Percentiles rank a stretch among this genome's conserved stretches.
Evolutionary conservation across 2,329 filamentous ascomycete species (phyloP).

Genomic region (Xylariomycetidae sp.): DNA sequence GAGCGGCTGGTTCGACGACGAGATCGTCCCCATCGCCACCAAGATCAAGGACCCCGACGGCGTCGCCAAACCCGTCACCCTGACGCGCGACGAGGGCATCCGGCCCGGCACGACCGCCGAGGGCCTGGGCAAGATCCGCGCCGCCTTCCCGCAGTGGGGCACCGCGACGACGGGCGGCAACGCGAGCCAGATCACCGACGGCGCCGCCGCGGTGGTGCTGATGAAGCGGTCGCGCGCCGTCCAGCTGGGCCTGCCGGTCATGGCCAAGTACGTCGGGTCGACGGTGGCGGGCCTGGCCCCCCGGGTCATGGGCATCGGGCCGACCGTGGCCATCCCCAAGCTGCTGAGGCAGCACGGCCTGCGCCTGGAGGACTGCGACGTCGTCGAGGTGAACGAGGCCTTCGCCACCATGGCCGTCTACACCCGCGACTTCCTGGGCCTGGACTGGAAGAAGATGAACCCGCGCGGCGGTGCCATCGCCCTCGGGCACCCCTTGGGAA

Average conservation of each 20-base stretch:
- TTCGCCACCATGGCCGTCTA: slow-evolving; percentile 98
- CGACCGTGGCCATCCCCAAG: slow-evolving; percentile 70
- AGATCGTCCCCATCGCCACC: slow-evolving; percentile 84
- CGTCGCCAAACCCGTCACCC: slow-evolving; percentile 60
- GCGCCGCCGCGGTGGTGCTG: slow-evolving; percentile 78
- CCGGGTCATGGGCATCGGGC: slow-evolving; percentile 93
- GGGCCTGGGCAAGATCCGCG: slow-evolving; percentile 73
- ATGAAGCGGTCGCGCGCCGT: slow-evolving; percentile 93
- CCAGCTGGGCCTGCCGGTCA: slow-evolving; percentile 80
- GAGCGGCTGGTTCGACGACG: slow-evolving; percentile 84
- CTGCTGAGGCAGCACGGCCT: slow-evolving; percentile 75
- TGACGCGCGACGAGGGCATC: slow-evolving; percentile 86
- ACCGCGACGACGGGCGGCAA: slow-evolving; percentile 86
- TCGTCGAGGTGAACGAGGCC: slow-evolving; percentile 94
- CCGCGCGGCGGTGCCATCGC: slow-evolving; percentile 76
- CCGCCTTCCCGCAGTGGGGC: slow-evolving; percentile 87
- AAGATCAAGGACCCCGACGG: slow-evolving; percentile 80
- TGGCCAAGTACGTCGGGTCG: slow-evolving; percentile 90
- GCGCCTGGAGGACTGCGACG: slow-evolving; percentile 74
- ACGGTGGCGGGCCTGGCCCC: slow-evolving; percentile 87
- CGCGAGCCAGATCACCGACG: slow-evolving; percentile 90
- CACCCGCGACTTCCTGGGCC: slow-evolving; percentile 66
- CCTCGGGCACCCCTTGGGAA: slow-evolving; percentile 74
- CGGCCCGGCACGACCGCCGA: slow-evolving; percentile 85
- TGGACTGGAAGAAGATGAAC: slow-evolving; percentile 75